Evolutionary conservation across 495 filamentous ascomycete species (phyloP), one percentile per base, ranked within the genome.

Genomic region (Hypoxylon crocopeplum): DNA sequence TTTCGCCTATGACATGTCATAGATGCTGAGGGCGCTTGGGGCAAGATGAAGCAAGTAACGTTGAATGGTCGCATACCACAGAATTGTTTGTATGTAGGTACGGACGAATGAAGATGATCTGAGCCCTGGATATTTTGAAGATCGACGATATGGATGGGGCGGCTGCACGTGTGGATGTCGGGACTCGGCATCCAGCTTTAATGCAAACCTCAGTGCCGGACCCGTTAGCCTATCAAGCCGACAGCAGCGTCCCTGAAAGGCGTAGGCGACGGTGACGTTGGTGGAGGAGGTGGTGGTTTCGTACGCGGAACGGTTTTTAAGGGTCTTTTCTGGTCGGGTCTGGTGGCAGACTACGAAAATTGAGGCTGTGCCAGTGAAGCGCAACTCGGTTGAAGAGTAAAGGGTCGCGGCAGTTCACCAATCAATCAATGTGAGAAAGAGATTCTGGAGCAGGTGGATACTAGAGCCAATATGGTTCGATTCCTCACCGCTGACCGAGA

Each of bases 401-500:
- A 41, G 10, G 22, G 36, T 38, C 46, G 50, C 20, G 49, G 34
- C 54, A 50, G 39, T 51, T 55, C 55, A 48, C 61, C 61, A 64
- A 64, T 64, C 61, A 64, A 59, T 59, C 30, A 50, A 44, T 32
- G 21, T 50, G 42, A 59, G 37, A 59, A 47, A 37, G 20, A 54
- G 33, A n/a, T n/a, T 55, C 41, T 54, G 60, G 50, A 58, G 34
- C 47, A 44, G 22, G 55, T 59, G 61, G 61, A 38, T 51, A 50
- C 60, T 38, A 32, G 15, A 44, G 46, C 39, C 41, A 54, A 40
- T 48, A 59, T 64, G 61, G 61, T 64, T 64, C 61, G 55, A 64
- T 64, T 55, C 45, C 50, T 59, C 61, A 64, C 61, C 61, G 61
- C 61, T 64, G 55, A 64, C 61, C 61, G 61, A 64, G 50, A 39